Evolutionary conservation across 768 basidiomycete species (phyloP).

Genomic region (Xerocomus spinulosus): DNA sequence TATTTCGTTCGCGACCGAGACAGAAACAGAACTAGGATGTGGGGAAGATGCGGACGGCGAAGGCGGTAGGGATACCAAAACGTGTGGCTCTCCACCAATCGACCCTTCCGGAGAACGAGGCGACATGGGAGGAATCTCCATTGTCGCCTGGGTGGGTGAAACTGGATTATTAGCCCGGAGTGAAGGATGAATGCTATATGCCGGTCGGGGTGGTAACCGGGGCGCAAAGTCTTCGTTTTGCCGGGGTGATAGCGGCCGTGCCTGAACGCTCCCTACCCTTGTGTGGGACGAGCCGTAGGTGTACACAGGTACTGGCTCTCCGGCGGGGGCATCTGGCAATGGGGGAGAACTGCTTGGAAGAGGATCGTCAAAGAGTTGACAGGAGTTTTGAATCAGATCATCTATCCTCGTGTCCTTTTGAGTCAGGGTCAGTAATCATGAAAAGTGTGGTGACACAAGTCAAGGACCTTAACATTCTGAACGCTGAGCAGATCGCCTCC

Average conservation of each 20-base stretch:
- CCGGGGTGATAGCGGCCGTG: constrained; percentile 19
- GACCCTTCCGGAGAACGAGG: constrained; percentile 25
- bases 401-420: constrained; percentile 73
- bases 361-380: constrained; percentile 62
- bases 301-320: constrained; percentile 53
- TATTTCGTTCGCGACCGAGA: constrained; percentile 6
- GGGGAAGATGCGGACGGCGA: constrained; percentile 18
- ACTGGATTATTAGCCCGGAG: constrained; percentile 45
- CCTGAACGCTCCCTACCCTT: constrained; percentile 49
- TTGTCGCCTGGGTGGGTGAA: constrained; percentile 44
- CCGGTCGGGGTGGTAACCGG: constrained; percentile 60
- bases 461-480: constrained; percentile 65
- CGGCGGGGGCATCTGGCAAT: constrained; percentile 65
- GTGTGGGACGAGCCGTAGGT: constrained; percentile 73
- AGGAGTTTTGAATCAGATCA: constrained; percentile 71
- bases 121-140: constrained; percentile 29
- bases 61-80: constrained; percentile 12
- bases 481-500: constrained; percentile 71
- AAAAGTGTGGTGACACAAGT: constrained; percentile 29
- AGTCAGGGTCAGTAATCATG: constrained; percentile 9
- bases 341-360: constrained; percentile 54
- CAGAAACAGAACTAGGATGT: constrained; percentile 11
- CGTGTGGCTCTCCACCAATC: constrained; percentile 9
- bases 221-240: constrained; percentile 68
- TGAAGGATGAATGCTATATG: constrained; percentile 76